Evolutionary conservation across 2,329 filamentous ascomycete genomes (phyloP).

Genomic region (Aspergillus tubingensis): DNA sequence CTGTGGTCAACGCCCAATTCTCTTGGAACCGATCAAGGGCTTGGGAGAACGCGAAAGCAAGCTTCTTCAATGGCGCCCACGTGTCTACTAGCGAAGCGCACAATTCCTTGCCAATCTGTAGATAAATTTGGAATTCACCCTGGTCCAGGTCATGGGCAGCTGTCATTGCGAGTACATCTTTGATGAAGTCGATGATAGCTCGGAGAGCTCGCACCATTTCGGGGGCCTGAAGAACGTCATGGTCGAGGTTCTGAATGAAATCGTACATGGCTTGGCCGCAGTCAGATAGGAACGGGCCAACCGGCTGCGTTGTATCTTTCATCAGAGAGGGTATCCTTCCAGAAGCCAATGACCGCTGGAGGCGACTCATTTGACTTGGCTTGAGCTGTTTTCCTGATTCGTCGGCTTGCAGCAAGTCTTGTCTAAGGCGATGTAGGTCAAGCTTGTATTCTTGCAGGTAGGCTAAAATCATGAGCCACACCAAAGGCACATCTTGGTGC

Average conservation of each 20-base stretch:
- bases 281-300: constrained; percentile 40
- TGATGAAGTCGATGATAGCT: constrained; percentile 48
- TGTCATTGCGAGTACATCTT: constrained; percentile 51
- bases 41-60: constrained; percentile 32
- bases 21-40: constrained; percentile 61
- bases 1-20: constrained; percentile 72
- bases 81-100: constrained; percentile 36
- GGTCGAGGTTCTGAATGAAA: constrained; percentile 34
- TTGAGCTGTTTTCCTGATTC: constrained; percentile 38
- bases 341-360: constrained; percentile 46
- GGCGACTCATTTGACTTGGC: constrained; percentile 44
- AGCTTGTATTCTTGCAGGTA: constrained; percentile 42
- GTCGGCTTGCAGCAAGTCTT: constrained; percentile 35
- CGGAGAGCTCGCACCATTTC: constrained; percentile 30
- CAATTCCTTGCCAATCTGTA: constrained; percentile 44
- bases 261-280: constrained; percentile 41
- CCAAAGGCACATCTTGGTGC: constrained; percentile 23
- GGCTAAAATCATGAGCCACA: constrained; percentile 30
- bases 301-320: constrained; percentile 46
- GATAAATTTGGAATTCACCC: constrained; percentile 57
- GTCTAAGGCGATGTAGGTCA: constrained; percentile 37
- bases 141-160: constrained; percentile 50
- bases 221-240: constrained; percentile 26
- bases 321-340: constrained; percentile 41
- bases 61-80: constrained; percentile 26